These are phyloP conservation scores for Keithomyces neogunnii DNA, from an alignment of 2,329 filamentous ascomycete species.

Conservation along the genomic window DNA sequence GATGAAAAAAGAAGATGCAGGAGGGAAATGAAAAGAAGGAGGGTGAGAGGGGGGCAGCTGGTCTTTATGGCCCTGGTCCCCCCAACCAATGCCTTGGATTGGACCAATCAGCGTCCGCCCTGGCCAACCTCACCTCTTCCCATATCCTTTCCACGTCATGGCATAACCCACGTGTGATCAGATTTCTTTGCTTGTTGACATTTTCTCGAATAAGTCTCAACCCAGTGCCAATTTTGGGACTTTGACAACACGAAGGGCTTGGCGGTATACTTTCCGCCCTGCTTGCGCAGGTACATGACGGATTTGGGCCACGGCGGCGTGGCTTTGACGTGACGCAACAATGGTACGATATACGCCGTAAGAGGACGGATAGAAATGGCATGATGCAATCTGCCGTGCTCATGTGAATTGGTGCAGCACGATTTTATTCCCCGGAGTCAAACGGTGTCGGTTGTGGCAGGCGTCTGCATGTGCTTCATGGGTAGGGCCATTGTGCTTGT, in stretches of 20 bases:
- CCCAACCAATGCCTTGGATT: background rate
- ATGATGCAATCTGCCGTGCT: background rate
- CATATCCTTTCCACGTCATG: background rate
- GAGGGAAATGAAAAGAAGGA: background rate
- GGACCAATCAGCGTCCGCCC: background rate
- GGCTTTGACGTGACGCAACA: background rate
- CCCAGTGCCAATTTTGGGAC: background rate
- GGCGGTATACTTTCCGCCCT: background rate
- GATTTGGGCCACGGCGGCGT: background rate
- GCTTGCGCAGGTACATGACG: background rate
- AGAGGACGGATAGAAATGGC: background rate
- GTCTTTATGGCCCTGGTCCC: constrained; percentile 1
- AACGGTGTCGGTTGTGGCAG: background rate
- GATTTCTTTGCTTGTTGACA: background rate
- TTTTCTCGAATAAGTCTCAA: background rate
- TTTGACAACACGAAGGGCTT: background rate
- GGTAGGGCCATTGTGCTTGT: background rate
- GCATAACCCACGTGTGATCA: background rate
- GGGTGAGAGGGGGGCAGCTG: background rate
- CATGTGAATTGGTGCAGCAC: background rate
- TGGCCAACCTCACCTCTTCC: background rate
- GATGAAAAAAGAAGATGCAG: background rate
- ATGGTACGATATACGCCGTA: background rate
- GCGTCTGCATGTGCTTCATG: background rate
- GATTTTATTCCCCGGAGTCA: background rate